These are phyloP conservation scores for Ganoderma resinaceum DNA, from an alignment of 1,284 basidiomycete species.

Conservation along the genomic window DNA sequence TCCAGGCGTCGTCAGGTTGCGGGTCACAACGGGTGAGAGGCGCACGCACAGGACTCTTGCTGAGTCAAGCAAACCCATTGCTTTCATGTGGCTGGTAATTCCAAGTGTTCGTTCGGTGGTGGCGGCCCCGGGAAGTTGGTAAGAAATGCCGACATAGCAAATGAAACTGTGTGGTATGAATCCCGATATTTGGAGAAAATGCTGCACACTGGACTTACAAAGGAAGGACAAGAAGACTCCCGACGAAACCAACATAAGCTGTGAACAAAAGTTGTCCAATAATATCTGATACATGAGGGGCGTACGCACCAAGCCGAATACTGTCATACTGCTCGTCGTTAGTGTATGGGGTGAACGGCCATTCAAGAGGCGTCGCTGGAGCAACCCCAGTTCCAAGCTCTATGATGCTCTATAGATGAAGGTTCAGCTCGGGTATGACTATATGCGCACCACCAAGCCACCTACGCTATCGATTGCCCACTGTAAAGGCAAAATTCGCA, in stretches of 20 bases:
- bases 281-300: background rate
- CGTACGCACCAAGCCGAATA: conserved; percentile 60
- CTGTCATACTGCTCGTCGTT: conserved; percentile 64
- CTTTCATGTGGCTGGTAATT: conserved; percentile 73
- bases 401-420: conserved; percentile 61
- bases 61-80: conserved; percentile 74
- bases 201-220: conserved; percentile 46
- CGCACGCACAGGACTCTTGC: conserved; percentile 65
- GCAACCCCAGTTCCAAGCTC: conserved; percentile 63
- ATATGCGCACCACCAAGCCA: conserved; percentile 3
- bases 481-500: conserved; percentile 73
- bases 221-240: conserved; percentile 72
- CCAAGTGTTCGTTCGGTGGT: conserved; percentile 65
- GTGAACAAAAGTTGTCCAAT: conserved; percentile 8
- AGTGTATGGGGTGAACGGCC: conserved; percentile 75
- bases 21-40: background rate
- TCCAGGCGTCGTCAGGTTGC: background rate
- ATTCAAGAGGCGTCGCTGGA: conserved; percentile 64
- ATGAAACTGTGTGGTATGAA: conserved; percentile 60
- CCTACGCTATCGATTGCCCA: conserved; percentile 77
- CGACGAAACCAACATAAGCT: conserved; percentile 68
- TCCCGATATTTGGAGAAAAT: background rate
- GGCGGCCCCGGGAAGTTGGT: conserved; percentile 75
- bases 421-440: background rate
- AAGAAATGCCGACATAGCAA: conserved; percentile 71